A percentile compares a stretch with the other conserved stretches of the same genome.
These are phyloP conservation scores for Cercophora scortea DNA, from an alignment of 495 filamentous ascomycete genomes.

Conservation along the genomic window DNA sequence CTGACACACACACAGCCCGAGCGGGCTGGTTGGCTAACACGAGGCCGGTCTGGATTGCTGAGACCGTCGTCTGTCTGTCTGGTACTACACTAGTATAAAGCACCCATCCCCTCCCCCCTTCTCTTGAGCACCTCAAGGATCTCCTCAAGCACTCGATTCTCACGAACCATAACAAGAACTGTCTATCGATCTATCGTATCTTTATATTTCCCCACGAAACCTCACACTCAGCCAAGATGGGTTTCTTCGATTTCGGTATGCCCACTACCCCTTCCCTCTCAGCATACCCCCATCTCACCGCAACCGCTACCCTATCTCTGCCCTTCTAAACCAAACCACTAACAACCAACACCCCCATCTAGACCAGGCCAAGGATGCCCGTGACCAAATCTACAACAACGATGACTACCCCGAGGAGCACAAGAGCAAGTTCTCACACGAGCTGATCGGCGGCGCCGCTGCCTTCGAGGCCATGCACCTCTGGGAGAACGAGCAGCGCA, in stretches of 20 bases:
- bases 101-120: too few relatives aligned
- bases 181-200: slow-evolving; percentile 5
- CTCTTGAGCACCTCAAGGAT: too few relatives aligned
- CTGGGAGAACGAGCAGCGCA: slow-evolving; percentile 69
- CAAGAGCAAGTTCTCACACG: slow-evolving; percentile 62
- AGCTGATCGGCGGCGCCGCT: slow-evolving; percentile 66
- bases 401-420: slow-evolving; percentile 25
- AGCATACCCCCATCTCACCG: not conserved
- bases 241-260: slow-evolving; percentile 32
- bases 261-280: not conserved
- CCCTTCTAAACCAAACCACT: not conserved
- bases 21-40: too few relatives aligned
- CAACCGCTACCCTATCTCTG: not conserved
- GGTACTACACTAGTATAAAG: too few relatives aligned
- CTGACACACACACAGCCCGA: too few relatives aligned
- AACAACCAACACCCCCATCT: not conserved
- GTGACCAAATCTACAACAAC: slow-evolving; percentile 52
- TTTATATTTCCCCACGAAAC: not conserved
- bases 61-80: too few relatives aligned
- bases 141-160: not conserved
- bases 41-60: too few relatives aligned
- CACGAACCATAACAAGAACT: not conserved
- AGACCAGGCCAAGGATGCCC: slow-evolving; percentile 42
- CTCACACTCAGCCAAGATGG: slow-evolving; percentile 18
- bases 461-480: slow-evolving; percentile 75